Evolutionary conservation across 139 green algal genomes (phyloP), one percentile per base, ranked within the genome.

Genomic region (Zygnema cylindricum): DNA sequence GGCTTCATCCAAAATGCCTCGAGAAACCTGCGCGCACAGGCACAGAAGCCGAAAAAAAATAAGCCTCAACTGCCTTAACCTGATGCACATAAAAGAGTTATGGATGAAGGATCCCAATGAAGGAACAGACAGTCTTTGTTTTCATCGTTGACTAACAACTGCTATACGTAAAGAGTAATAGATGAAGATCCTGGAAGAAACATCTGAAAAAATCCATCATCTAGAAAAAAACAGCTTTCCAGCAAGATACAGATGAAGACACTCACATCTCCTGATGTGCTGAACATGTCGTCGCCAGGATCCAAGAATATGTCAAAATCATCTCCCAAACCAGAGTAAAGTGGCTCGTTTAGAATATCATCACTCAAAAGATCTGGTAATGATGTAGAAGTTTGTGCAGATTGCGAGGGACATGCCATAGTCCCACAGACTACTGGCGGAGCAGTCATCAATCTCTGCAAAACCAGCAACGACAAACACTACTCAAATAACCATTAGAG

Each of bases 1-100:
- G 39, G 88, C 88, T 40, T 76, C 86, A 39, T 92, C 86, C 25
- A 92, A 41, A 39, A 92, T 86, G 38, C 89, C 76, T 39, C 86
- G 38, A 38, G 36, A 55, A 16, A 16, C 71, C 36, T 55, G 71
- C 36, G 42, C 11, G 43, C 36, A 79, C 71, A 73, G 30, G 30
- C 57, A n/a, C 43, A 55, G 23, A 81, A 23, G 42, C 35, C 23
- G 73, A 81, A 23, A 23, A 21, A 23, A 81, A 81, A 21, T n/a
- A n/a, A n/a, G n/a, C n/a, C n/a, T n/a, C n/a, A n/a, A 73, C 57
- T 73, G 57, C 30, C 57, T n/a, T n/a, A 36, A 73, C 57, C 30
- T 30, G 30, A 36, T 30, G 30, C 30, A 73, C 30, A 73, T 73
- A n/a, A 30, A n/a, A 73, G 30, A 73, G 30, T n/a, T n/a, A 73